Evolutionary conservation across 768 basidiomycete species (phyloP), one percentile per base, ranked within the genome.

Genomic region (Lactifluus subvellereus): DNA sequence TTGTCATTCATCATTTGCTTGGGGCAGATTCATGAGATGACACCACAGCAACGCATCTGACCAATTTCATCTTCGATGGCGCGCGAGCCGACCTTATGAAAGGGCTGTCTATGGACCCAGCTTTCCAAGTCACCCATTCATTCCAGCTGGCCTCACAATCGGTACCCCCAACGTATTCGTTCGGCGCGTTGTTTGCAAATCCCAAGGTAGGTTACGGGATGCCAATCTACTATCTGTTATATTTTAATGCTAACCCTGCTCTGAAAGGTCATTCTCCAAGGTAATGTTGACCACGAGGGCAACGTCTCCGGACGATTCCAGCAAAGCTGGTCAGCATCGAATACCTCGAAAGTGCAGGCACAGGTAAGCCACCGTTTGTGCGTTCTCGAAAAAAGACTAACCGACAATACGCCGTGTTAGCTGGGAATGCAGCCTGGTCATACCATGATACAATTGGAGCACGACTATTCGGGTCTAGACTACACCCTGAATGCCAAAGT

Each of bases 61-160:
- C 88, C 50, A 97, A 96, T 79, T 96, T 89, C 78, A 85, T 94
- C 72, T 98, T 98, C 74, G 97, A 99, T 79, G 97, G 97, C 67
- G 97, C 90, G 32, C 83, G 95, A 69, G 97, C 96, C 37, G 97
- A 99, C 79, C 80, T 98, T 69, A 89, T 91, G 53, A 99, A 98
- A 78, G 88, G 84, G 69, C 80, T 98, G 69, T 96, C 94, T 33
- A 82, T 89, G 74, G 91, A 85, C 74, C 97, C 97, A n/a, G 85
- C 91, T 55, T 98, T 98, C 84, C 96, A 98, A 79, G 89, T 98
- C 69, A 95, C 94, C 64, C 97, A 99, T 75, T 91, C 94, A 27
- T 98, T 99, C 77, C 81, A 87, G 62, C 79, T 98, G 61, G 97
- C 93, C 20, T 93, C 92, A 20, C 88, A 90, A 74, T 84, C 86